Evolutionary conservation across 2,329 filamentous ascomycete species (phyloP).

Genomic region (Talaromyces funiculosus): DNA sequence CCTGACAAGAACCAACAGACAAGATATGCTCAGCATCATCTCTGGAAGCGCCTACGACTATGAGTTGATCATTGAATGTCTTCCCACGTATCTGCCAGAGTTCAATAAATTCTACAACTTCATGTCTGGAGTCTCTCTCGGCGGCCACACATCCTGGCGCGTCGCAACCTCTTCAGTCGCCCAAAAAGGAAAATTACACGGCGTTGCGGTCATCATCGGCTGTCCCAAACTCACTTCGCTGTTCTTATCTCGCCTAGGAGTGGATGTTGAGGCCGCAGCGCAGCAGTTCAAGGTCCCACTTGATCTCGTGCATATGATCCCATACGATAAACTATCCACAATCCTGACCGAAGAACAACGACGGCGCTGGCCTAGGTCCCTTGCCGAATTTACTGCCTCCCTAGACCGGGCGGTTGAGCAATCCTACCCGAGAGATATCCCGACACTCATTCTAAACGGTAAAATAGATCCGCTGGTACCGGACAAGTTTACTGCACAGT

Average conservation of each 20-base stretch:
- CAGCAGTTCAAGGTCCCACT: not conserved
- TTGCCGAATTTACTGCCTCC: not conserved
- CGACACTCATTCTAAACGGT: slow-evolving; percentile 11
- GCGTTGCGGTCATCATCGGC: slow-evolving; percentile 8
- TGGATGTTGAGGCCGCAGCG: not conserved
- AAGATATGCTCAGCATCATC: slow-evolving; percentile 9
- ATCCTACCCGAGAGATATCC: slow-evolving; percentile 1
- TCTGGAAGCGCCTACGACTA: slow-evolving; percentile 8
- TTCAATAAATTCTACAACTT: slow-evolving; percentile 11
- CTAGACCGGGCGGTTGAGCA: slow-evolving; percentile 3
- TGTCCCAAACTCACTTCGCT: slow-evolving; percentile 1
- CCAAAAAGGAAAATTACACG: slow-evolving; percentile 2
- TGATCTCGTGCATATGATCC: not conserved
- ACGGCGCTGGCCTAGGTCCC: slow-evolving; percentile 6
- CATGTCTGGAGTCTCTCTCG: slow-evolving; percentile 11
- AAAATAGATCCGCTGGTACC: slow-evolving; percentile 9
- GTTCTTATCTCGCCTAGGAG: slow-evolving; percentile 6
- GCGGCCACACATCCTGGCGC: slow-evolving; percentile 12
- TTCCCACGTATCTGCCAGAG: slow-evolving; percentile 5
- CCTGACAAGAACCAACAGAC: not conserved
- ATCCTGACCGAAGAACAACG: slow-evolving; percentile 5
- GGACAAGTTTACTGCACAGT: slow-evolving; percentile 8
- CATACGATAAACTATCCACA: slow-evolving; percentile 2
- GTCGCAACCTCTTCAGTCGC: slow-evolving; percentile 3
- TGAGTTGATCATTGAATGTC: slow-evolving; percentile 9